phyloP scores from a whole-genome alignment of 176 grass and related monocot genomes.

The Bothriochloa decipiens region DNA sequence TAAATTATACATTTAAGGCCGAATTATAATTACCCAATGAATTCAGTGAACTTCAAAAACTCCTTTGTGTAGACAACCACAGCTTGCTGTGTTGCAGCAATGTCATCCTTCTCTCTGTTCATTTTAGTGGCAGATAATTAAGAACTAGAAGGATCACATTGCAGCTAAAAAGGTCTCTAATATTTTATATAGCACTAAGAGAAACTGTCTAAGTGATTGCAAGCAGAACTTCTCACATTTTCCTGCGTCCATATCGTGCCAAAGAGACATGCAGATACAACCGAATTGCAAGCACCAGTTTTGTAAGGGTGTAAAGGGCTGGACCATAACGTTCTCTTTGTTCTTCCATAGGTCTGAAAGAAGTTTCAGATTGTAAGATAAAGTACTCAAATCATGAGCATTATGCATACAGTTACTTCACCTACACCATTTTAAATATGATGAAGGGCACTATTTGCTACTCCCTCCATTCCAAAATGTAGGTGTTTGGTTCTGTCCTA shows the following conservation, averaged over 20 bases:
- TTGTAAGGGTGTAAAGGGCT: slow-evolving; percentile 82
- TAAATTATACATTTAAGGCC: slow-evolving; percentile 19
- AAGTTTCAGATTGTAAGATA: slow-evolving; percentile 46
- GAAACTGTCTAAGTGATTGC: slow-evolving; percentile 6
- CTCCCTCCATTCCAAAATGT: not conserved
- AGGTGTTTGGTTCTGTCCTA: not conserved
- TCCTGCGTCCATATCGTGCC: slow-evolving; percentile 54
- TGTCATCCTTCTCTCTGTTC: slow-evolving; percentile 68
- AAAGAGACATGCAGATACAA: slow-evolving; percentile 75
- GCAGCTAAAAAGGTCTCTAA: slow-evolving; percentile 13
- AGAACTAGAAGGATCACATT: slow-evolving; percentile 7
- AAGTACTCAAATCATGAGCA: slow-evolving; percentile 6
- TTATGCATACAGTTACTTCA: slow-evolving; percentile 3
- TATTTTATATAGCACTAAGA: slow-evolving; percentile 18
- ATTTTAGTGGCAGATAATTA: slow-evolving; percentile 32
- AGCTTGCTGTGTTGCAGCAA: slow-evolving; percentile 71
- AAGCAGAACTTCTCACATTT: slow-evolving; percentile 67
- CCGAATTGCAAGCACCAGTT: slow-evolving; percentile 68
- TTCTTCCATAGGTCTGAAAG: slow-evolving; percentile 91
- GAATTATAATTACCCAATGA: slow-evolving; percentile 76
- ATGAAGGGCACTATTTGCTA: not conserved
- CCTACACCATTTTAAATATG: slow-evolving; percentile 1
- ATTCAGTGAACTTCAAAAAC: slow-evolving; percentile 75
- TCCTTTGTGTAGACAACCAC: slow-evolving; percentile 68
- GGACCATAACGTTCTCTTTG: slow-evolving; percentile 95